Evolutionary conservation across 805 yeast genomes (phyloP), one percentile per base, ranked within the genome.

Genomic region (Cyberlindnera samutprakarnensis): DNA sequence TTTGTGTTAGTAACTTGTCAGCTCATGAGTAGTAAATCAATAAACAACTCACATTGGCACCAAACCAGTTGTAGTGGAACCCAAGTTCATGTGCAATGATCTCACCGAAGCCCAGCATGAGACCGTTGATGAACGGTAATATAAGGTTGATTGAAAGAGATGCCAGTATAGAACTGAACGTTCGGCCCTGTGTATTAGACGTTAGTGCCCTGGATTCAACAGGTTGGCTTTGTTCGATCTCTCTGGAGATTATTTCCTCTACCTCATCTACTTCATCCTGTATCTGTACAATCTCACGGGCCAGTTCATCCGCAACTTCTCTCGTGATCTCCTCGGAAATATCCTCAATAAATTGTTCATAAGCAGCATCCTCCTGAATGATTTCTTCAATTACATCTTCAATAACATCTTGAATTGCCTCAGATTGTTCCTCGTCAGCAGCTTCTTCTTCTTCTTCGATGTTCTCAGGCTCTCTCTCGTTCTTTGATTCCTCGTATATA

Each of bases 81-180:
- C 95, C 94, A 25, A 90, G 59, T 49, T 90, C 96, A 53, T 88
- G 96, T 7, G 97, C 97, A 37, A 85, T 62, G 14, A 90, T 77
- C 61, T 90, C 97, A 2, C 97, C 97, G 54, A 90, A 86, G 0
- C 97, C 97, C 31, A 90, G 69, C 95, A 88, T 88, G 58, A 90
- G 64, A 7, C 97, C 97, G 49, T 90, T 90, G 44, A 90, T 65
- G 49, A 90, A 87, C 3, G 97, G 97, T 28, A 90, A 59, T 2
- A 87, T 52, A 44, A 90, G 58, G 46, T 90, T 90, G 41, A 90
- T 75, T 2, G 87, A 69, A 15, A 80, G 59, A n/a, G 49, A 46
- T 1, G 41, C 35, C 4, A 43, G 18, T 15, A 43, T 33, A 4
- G 27, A 15, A 4, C 31, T 26, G 6, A 35, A 7, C 2, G 41